Conservation (phyloP, 768 basidiomycete genomes). For the Boletus subparvulus region DNA sequence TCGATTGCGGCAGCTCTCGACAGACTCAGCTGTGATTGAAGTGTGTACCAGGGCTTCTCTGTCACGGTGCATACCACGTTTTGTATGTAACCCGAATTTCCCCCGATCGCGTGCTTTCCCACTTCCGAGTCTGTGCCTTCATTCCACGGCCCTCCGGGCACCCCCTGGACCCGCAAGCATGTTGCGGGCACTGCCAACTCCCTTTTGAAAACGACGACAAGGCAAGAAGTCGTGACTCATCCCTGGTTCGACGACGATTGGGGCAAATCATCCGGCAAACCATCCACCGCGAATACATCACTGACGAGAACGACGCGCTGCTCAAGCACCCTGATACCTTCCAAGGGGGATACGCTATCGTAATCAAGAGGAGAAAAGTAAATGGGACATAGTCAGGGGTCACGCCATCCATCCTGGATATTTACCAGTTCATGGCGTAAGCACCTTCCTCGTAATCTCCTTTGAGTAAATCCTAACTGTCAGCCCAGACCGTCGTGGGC, state of each 20-base stretch:
- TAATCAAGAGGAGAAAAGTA: slow-evolving; percentile 54
- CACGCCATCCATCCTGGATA: slow-evolving; percentile 63
- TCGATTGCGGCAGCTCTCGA: too few species aligned
- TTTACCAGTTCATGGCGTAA: slow-evolving; percentile 51
- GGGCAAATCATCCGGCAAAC: slow-evolving; percentile 56
- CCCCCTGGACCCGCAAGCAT: too few species aligned
- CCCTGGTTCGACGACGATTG: slow-evolving; percentile 62
- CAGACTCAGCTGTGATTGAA: too few species aligned
- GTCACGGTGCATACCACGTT: too few species aligned
- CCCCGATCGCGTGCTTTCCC: too few species aligned
- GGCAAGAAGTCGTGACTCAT: slow-evolving; percentile 47
- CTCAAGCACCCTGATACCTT: slow-evolving; percentile 54
- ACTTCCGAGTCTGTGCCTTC: too few species aligned
- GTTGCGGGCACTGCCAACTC: slow-evolving; percentile 60
- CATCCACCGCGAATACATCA: slow-evolving; percentile 47
- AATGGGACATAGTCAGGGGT: slow-evolving; percentile 59
- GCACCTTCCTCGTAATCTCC: background rate
- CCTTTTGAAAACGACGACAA: slow-evolving; percentile 49
- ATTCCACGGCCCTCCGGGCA: too few species aligned
- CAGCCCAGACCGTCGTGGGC: slow-evolving; percentile 50
- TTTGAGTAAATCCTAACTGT: background rate
- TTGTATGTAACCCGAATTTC: too few species aligned
- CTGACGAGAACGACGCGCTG: slow-evolving; percentile 50
- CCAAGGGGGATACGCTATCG: slow-evolving; percentile 56
- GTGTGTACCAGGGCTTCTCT: too few species aligned